Evolutionary conservation across 2,329 filamentous ascomycete genomes (phyloP).

Genomic region (Aspergillus ibericus): DNA sequence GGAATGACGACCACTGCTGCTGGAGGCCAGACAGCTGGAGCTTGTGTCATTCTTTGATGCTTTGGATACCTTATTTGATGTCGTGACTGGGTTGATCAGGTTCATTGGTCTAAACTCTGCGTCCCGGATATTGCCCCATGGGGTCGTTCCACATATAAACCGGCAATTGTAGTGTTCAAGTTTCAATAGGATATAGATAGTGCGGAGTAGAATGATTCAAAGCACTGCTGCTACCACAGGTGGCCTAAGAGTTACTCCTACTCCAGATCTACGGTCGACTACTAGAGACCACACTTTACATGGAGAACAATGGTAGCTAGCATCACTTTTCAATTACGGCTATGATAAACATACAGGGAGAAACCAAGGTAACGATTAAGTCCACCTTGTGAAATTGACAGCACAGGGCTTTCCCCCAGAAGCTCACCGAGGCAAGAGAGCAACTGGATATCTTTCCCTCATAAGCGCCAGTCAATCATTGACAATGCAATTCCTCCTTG

Average conservation of each 20-base stretch:
- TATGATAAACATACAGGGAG: slow-evolving; percentile 40
- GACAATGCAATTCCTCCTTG: slow-evolving; percentile 42
- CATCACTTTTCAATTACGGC: slow-evolving; percentile 39
- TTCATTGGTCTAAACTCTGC: too few species aligned
- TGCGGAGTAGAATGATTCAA: too few species aligned
- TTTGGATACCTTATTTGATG: slow-evolving; percentile 13
- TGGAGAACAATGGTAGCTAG: slow-evolving; percentile 29
- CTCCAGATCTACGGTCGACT: neutral
- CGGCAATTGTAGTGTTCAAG: neutral
- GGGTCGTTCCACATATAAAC: too few species aligned
- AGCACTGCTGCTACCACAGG: neutral
- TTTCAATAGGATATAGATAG: too few species aligned
- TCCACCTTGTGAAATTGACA: slow-evolving; percentile 71
- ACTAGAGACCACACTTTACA: slow-evolving; percentile 9
- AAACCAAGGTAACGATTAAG: slow-evolving; percentile 79
- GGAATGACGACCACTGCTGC: slow-evolving; percentile 58
- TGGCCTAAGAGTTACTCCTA: neutral
- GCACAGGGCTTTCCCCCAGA: slow-evolving; percentile 98
- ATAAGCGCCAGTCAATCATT: slow-evolving; percentile 76
- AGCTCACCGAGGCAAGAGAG: slow-evolving; percentile 42
- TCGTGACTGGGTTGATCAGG: too few species aligned
- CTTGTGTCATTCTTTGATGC: slow-evolving; percentile 44
- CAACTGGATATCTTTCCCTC: slow-evolving; percentile 96
- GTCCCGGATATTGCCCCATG: too few species aligned
- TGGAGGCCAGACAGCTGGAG: slow-evolving; percentile 51